Evolutionary conservation across 202 grass and related monocot species (phyloP), one percentile per base, ranked within the genome.

Genomic region (Digitaria exilis): DNA sequence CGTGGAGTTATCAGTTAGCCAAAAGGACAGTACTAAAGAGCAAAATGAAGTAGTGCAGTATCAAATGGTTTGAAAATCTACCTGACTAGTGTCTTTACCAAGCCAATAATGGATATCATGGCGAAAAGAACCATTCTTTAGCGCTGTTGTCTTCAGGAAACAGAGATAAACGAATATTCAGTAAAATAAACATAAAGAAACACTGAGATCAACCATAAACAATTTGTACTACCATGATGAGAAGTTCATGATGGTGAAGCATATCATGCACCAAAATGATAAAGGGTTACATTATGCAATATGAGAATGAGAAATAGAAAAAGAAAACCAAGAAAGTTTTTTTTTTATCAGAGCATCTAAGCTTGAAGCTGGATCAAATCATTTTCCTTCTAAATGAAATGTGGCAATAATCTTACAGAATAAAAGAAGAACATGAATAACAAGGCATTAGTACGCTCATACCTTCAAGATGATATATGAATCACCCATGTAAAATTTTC

Each of bases 41-140:
- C 2, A 83, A 87, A 65, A 58, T 89, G 30, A 77, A 83, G 51
- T 76, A 39, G 82, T 59, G n/a, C 32, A 66, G 4, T 80, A 54
- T 57, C 50, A 82, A 82, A 69, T 87, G 12, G 57, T 78, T 77
- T 85, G 51, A 87, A 56, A 89, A 64, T 70, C 4, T 84, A 94
- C 96, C 96, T 99, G 93, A 77, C 90, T 94, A 82, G 91, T 99
- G 84, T 99, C 93, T 90, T 96, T 96, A 67, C 96, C 96, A 81
- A 99, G 87, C 96, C 96, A 99, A 87, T 99, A 99, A 87, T 99
- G 93, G 74, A 99, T 87, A 67, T 99, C 96, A 81, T 99, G 93
- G 74, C 83, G 89, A 45, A 99, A 83, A 51, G 96, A 93, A 69
- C 96, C 96, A 69, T 92, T 96, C 75, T 94, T 99, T 69, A 94